Percentiles rank a stretch among this genome's conserved stretches.
Conservation (phyloP, 179 eudicot genomes). For the Camellia oleifera region DNA sequence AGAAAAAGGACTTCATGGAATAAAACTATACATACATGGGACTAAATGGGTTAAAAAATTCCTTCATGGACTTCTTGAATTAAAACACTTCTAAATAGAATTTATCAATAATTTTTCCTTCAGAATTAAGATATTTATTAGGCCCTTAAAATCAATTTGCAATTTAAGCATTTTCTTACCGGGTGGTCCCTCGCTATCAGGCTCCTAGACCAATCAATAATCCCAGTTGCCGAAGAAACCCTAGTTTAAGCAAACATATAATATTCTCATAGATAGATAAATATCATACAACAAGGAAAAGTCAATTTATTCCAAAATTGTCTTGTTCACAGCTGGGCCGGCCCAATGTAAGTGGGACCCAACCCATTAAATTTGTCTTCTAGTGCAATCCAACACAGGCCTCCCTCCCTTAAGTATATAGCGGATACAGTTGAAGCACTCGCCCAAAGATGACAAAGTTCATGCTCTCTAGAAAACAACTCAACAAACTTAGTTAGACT, state of each 20-base stretch:
- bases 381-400: neutral
- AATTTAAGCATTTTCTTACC: neutral
- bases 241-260: too few relatives aligned
- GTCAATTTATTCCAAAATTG: neutral
- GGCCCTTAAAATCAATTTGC: neutral
- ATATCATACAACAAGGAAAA: neutral
- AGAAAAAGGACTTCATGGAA: too few relatives aligned
- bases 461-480: neutral
- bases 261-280: too few relatives aligned
- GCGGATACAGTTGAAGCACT: neutral
- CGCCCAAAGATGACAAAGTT: neutral
- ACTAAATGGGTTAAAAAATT: too few relatives aligned
- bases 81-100: too few relatives aligned
- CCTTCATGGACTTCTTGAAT: too few relatives aligned
- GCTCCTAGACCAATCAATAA: conserved; percentile 9
- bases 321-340: conserved; percentile 12
- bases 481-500: neutral
- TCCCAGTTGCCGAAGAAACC: neutral
- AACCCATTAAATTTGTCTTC: neutral
- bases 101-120: too few relatives aligned
- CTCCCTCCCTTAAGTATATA: neutral
- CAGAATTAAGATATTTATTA: neutral
- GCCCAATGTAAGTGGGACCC: conserved; percentile 11
- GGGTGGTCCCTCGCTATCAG: conserved; percentile 1
- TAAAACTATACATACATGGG: too few relatives aligned